Evolutionary conservation across 1,284 basidiomycete species (phyloP), one percentile per base, ranked within the genome.

Genomic region (Sanguinoderma infundibulare): DNA sequence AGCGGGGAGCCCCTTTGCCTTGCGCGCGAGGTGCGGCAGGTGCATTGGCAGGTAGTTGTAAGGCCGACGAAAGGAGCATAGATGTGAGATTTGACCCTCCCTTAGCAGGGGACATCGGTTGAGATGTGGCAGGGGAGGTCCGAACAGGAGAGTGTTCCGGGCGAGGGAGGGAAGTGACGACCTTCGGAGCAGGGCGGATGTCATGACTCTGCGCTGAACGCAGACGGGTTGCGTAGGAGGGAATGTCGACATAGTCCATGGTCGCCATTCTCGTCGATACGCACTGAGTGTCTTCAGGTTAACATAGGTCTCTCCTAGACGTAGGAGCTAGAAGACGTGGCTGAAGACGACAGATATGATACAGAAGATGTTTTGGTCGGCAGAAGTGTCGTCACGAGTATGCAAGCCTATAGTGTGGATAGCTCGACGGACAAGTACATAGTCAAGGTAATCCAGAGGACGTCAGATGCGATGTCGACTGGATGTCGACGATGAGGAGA

Each of bases 161-260:
- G 17, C 78, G 77, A 2, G 85, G 86, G 2, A 86, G 72, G 10
- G 81, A 73, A 0, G 83, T 83, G 17, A 73, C 51, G 3, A 83
- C 74, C 64, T 77, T 82, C 5, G 79, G 72, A 1, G 77, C 78
- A 20, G 81, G 80, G 14, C 78, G 77, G 4, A 81, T 67, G 36
- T 73, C 68, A 55, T 66, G 55, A 36, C 58, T 57, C 26, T 61
- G 46, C n/a, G 60, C 62, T 1, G 74, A 69, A 32, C 76, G 75
- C 20, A 86, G 77, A 2, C 78, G 78, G 12, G 78, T 76, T 0
- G 80, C 83, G 50, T 78, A 79, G 17, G 77, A 53, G 0, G 85
- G 85, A 39, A 87, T 74, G 2, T 81, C 78, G 55, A 85, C 77
- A 67, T 86, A 87, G 55, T 83, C 81, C 35, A 85, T 74, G 20